phyloP scores from a whole-genome alignment of 164 flowering plant species.

The Vitis cinerea region DNA sequence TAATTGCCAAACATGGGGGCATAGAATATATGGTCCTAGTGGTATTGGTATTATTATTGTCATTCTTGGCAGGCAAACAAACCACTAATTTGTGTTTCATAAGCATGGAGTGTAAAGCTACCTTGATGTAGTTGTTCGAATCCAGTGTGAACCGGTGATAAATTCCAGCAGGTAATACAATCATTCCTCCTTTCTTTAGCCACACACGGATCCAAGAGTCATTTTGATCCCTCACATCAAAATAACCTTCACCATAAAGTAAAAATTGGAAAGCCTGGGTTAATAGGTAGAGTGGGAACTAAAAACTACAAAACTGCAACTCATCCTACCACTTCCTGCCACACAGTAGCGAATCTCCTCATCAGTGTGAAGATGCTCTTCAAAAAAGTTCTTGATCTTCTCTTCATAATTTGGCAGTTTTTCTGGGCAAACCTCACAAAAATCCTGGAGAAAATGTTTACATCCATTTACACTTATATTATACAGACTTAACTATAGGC shows the following conservation, averaged over 20 bases:
- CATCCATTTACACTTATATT: not conserved
- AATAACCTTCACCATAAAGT: slow-evolving; percentile 63
- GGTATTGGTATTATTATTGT: too few relatives aligned
- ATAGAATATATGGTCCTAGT: too few relatives aligned
- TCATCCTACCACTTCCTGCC: slow-evolving; percentile 85
- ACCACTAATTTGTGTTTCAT: not conserved
- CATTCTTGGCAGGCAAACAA: too few relatives aligned
- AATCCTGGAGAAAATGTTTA: slow-evolving; percentile 51
- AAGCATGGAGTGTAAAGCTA: slow-evolving; percentile 20
- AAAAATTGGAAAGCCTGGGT: not conserved
- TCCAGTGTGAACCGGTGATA: slow-evolving; percentile 97
- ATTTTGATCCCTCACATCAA: slow-evolving; percentile 81
- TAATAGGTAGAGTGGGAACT: not conserved
- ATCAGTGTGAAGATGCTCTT: slow-evolving; percentile 98
- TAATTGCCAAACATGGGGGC: not conserved
- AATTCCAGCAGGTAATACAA: slow-evolving; percentile 94
- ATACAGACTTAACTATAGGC: not conserved
- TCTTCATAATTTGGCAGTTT: slow-evolving; percentile 94
- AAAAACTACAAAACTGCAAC: not conserved
- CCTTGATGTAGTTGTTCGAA: slow-evolving; percentile 93
- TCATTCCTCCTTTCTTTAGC: slow-evolving; percentile 95
- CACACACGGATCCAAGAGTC: slow-evolving; percentile 89
- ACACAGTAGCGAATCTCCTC: slow-evolving; percentile 97
- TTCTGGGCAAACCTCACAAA: slow-evolving; percentile 87
- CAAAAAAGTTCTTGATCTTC: slow-evolving; percentile 87